A percentile compares a stretch with the other conserved stretches of the same genome.
Evolutionary conservation across 75 land plant genomes (phyloP).

Genomic region (Pinus albicaulis): DNA sequence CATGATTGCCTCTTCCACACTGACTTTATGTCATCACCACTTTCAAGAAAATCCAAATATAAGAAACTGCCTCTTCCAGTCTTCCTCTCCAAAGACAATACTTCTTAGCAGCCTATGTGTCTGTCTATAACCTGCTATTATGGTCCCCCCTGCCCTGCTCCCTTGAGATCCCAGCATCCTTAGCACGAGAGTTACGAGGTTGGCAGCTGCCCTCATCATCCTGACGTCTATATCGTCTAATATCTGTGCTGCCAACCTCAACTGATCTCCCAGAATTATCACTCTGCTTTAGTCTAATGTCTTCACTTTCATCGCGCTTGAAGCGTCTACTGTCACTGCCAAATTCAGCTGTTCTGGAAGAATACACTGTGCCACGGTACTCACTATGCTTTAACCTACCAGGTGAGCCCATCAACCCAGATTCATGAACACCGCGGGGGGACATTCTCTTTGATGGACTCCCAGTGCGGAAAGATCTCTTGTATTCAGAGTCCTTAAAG

Average conservation of each 20-base stretch:
- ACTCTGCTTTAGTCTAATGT: no score
- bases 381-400: conserved; percentile 22
- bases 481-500: conserved; percentile 26
- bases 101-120: background rate
- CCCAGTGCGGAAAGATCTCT: conserved; percentile 12
- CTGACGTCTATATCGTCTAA: no score
- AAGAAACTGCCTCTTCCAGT: conserved; percentile 2
- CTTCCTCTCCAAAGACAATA: conserved; percentile 12
- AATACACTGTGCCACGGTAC: conserved; percentile 13
- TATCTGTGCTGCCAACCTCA: no score
- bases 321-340: no score
- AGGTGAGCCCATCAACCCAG: conserved; percentile 20
- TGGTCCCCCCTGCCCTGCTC: conserved; percentile 8
- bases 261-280: no score
- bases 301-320: no score
- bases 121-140: conserved; percentile 6
- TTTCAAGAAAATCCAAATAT: background rate
- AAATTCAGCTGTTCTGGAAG: no score
- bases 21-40: background rate
- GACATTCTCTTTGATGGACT: conserved; percentile 44
- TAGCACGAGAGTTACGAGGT: no score
- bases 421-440: conserved; percentile 37
- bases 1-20: conserved; percentile 9
- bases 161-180: conserved; percentile 17
- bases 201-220: no score